A percentile compares a stretch with the other conserved stretches of the same genome.
phyloP scores from a whole-genome alignment of 805 yeast species.

The Yarrowia sp. region DNA sequence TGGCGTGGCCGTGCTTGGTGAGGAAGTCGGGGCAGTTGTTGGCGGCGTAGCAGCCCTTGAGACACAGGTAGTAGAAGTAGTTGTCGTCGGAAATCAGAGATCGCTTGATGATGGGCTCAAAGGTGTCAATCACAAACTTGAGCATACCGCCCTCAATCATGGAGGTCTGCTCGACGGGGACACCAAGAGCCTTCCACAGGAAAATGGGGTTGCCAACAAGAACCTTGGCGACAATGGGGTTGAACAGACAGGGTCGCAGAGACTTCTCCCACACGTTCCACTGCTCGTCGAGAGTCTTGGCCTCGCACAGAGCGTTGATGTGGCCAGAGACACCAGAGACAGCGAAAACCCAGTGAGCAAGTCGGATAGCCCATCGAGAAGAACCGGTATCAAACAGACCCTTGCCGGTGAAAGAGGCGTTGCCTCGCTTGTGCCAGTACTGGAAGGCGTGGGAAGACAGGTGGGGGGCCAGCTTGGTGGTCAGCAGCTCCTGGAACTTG shows the following conservation, averaged over 20 bases:
- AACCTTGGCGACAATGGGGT: conserved; percentile 69
- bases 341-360: conserved; percentile 66
- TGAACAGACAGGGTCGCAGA: conserved; percentile 73
- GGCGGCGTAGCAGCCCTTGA: conserved; percentile 65
- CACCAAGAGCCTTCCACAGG: conserved; percentile 90
- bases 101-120: conserved; percentile 73
- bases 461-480: conserved; percentile 67
- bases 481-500: conserved; percentile 59
- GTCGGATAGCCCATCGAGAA: conserved; percentile 82
- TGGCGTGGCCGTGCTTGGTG: conserved; percentile 62
- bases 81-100: conserved; percentile 73
- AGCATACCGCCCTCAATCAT: conserved; percentile 78
- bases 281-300: conserved; percentile 69
- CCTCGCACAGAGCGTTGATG: conserved; percentile 62
- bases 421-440: conserved; percentile 75
- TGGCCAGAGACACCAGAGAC: conserved; percentile 57
- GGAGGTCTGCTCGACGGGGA: conserved; percentile 81
- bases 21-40: conserved; percentile 79
- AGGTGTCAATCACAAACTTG: conserved; percentile 75
- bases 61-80: conserved; percentile 76
- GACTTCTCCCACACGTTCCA: conserved; percentile 64
- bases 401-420: conserved; percentile 63
- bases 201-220: conserved; percentile 84
- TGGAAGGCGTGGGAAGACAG: conserved; percentile 82
- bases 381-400: conserved; percentile 81